phyloP scores from a whole-genome alignment of 768 basidiomycete genomes.

The Tephrocybe sp. region DNA sequence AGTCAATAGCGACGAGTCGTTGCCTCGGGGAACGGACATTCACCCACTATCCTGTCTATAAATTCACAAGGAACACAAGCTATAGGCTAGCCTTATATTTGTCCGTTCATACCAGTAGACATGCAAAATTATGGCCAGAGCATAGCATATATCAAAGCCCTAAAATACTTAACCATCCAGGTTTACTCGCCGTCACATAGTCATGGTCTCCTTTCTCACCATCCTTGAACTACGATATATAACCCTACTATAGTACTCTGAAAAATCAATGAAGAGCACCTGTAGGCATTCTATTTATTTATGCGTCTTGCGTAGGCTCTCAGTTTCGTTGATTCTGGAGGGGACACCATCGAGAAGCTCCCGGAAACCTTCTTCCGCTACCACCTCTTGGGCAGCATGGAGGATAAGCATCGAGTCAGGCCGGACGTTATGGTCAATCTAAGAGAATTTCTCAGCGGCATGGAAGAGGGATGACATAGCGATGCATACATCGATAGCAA shows the following conservation, averaged over 20 bases:
- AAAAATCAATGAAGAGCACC: neutral
- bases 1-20: no score
- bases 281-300: constrained; percentile 59
- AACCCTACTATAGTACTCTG: constrained; percentile 12
- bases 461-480: neutral
- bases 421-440: constrained; percentile 73
- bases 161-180: constrained; percentile 28
- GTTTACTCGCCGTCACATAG: constrained; percentile 56
- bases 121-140: neutral
- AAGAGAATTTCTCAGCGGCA: neutral
- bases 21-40: no score
- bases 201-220: constrained; percentile 45
- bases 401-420: constrained; percentile 80
- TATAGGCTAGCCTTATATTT: no score
- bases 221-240: constrained; percentile 42
- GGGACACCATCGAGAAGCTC: constrained; percentile 72
- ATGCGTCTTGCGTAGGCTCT: constrained; percentile 75
- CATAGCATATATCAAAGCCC: constrained; percentile 11
- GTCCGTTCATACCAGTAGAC: no score
- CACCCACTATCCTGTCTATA: no score
- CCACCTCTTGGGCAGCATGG: constrained; percentile 68
- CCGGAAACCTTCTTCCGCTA: constrained; percentile 74
- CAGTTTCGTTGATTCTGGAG: constrained; percentile 81
- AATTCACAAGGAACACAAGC: no score
- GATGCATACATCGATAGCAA: constrained; percentile 69